Conservation (phyloP, 108 stramenopile species). For the Seminavis robusta region DNA sequence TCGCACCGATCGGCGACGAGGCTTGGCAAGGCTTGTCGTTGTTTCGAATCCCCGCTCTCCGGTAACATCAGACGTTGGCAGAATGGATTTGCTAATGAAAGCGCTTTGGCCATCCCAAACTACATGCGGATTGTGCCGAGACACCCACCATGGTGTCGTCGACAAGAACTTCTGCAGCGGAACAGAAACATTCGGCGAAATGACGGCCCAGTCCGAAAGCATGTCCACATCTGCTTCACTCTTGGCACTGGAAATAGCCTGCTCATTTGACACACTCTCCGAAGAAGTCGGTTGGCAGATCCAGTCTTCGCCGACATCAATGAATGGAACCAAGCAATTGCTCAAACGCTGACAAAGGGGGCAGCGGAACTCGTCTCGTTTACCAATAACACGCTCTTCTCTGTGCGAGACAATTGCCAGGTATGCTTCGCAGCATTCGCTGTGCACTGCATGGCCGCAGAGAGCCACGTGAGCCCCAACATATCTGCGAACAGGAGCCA, state of each 20-base stretch:
- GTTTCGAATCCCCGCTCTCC: slow-evolving; percentile 4
- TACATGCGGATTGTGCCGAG: slow-evolving; percentile 40
- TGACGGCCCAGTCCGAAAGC: slow-evolving; percentile 1
- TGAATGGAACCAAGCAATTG: slow-evolving; percentile 82
- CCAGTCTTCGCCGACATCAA: slow-evolving; percentile 84
- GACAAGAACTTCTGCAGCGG: slow-evolving; percentile 52
- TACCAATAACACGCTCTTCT: slow-evolving; percentile 56
- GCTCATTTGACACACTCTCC: no score
- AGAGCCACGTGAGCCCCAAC: slow-evolving; percentile 76
- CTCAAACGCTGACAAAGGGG: slow-evolving; percentile 79
- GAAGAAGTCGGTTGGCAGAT: slow-evolving; percentile 29
- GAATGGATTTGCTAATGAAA: slow-evolving; percentile 28
- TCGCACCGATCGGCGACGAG: slow-evolving; percentile 28
- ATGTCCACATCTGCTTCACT: no score
- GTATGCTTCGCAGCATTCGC: slow-evolving; percentile 79
- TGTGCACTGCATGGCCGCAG: slow-evolving; percentile 88
- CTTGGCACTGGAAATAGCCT: no score
- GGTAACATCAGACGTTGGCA: not conserved
- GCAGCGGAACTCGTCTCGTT: slow-evolving; percentile 76
- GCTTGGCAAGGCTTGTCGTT: not conserved
- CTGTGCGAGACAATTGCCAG: slow-evolving; percentile 63
- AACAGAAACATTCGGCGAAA: not conserved
- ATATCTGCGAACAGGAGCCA: no score
- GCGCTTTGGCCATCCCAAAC: slow-evolving; percentile 78
- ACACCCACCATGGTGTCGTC: slow-evolving; percentile 74